Conservation (phyloP, 306 rosid species). For the Oxytropis ochrocephala region DNA sequence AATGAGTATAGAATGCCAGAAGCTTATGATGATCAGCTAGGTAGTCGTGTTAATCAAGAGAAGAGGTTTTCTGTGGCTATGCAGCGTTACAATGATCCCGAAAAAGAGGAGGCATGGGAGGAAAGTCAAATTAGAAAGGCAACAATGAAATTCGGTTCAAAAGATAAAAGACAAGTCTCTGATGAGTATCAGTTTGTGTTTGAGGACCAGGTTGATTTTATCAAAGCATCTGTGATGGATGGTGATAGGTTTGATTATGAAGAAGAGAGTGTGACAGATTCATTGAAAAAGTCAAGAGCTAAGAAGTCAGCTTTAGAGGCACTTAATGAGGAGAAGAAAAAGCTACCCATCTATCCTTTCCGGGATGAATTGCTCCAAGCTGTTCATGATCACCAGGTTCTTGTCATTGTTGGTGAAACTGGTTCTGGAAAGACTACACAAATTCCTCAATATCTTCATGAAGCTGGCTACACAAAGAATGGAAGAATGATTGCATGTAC, state of each 20-base stretch:
- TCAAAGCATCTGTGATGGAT: conserved; percentile 75
- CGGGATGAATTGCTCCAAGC: conserved; percentile 78
- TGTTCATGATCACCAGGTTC: conserved; percentile 68
- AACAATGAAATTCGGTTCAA: conserved; percentile 64
- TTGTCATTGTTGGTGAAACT: conserved; percentile 93
- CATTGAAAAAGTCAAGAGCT: conserved; percentile 51
- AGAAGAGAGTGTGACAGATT: conserved; percentile 20
- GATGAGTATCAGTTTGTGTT: conserved; percentile 82
- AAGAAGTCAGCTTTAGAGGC: conserved; percentile 45
- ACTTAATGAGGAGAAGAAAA: conserved; percentile 65
- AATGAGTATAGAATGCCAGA: conserved; percentile 84
- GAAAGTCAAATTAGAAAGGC: conserved; percentile 93
- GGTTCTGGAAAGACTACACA: too few species aligned
- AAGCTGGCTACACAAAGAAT: too few species aligned
- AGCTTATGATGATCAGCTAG: conserved; percentile 57
- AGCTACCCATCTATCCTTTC: conserved; percentile 64
- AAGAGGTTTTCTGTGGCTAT: conserved; percentile 74
- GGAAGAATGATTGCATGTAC: too few species aligned
- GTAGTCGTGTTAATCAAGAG: conserved; percentile 68
- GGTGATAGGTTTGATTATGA: conserved; percentile 63
- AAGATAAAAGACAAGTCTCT: conserved; percentile 58
- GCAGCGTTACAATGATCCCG: conserved; percentile 23
- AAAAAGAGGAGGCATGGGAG: conserved; percentile 96
- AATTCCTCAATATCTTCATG: too few species aligned
- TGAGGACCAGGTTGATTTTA: conserved; percentile 91